Percentiles rank a stretch among this genome's conserved stretches.
Conservation (phyloP, 805 yeast species). For the Pichia phayaonensis region DNA sequence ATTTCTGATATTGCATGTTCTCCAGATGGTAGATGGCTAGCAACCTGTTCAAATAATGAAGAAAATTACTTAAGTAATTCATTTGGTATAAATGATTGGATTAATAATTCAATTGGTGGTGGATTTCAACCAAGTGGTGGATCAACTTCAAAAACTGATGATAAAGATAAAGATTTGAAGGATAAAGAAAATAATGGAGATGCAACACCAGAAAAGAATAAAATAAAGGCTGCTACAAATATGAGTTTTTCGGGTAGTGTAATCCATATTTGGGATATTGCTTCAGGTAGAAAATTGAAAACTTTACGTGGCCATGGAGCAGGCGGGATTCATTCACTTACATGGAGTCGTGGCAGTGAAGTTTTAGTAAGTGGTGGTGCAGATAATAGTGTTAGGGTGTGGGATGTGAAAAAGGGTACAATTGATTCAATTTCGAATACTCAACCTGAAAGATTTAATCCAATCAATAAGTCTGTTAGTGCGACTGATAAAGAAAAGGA, state of each 20-base stretch:
- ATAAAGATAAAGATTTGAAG: neutral
- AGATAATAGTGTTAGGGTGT: slow-evolving; percentile 86
- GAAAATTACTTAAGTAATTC: slow-evolving; percentile 9
- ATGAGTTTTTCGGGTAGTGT: slow-evolving; percentile 34
- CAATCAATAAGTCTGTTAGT: slow-evolving; percentile 15
- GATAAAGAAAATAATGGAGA: slow-evolving; percentile 50
- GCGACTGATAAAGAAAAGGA: slow-evolving; percentile 49
- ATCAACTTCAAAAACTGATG: neutral
- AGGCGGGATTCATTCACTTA: slow-evolving; percentile 73
- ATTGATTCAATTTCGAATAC: slow-evolving; percentile 35
- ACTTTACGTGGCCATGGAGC: slow-evolving; percentile 94
- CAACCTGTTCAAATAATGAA: slow-evolving; percentile 41
- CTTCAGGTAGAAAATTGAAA: slow-evolving; percentile 81
- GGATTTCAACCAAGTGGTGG: slow-evolving; percentile 10
- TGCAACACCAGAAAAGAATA: slow-evolving; percentile 5
- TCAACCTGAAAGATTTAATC: slow-evolving; percentile 45
- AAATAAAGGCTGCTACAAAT: neutral
- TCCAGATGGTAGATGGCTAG: slow-evolving; percentile 96
- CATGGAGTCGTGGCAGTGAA: slow-evolving; percentile 81
- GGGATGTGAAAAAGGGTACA: slow-evolving; percentile 90
- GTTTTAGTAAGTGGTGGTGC: slow-evolving; percentile 88
- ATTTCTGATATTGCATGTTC: slow-evolving; percentile 80
- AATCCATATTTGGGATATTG: slow-evolving; percentile 89
- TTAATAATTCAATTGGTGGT: slow-evolving; percentile 6
- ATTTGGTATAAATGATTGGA: slow-evolving; percentile 9